Base-by-base conservation (phyloP, 495 filamentous ascomycete genomes). In the Penicillium chermesinum region DNA sequence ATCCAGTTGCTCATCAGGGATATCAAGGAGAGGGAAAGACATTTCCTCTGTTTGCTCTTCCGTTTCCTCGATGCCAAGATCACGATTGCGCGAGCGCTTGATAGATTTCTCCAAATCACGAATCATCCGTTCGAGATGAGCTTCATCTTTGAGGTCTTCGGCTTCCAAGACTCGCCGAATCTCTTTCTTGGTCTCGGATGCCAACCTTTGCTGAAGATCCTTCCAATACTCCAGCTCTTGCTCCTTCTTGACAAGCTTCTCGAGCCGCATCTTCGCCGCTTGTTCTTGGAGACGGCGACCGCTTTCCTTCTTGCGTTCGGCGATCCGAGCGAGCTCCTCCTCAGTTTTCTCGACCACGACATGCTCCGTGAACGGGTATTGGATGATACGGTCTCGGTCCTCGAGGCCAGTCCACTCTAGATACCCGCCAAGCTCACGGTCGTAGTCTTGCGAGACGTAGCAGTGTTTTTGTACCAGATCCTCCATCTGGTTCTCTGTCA, bases 221-320 rank as follows among this genome's bases (percentile, higher is more conserved):
- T 87, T 88, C 73, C 89, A 96, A 63, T 94, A 96, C 48, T 95
- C 91, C 12, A 97, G 69, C 57, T 97, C 91, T 62, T 95, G 82
- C 66, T 98, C 93, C 66, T 96, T 97, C 57, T 86, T 86, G 59
- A 96, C 87, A 17, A 98, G 72, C 65, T 94, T 90, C 37, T 98
- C 94, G 4, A 98, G 68, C 14, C 93, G 80, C 86, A 95, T 95
- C 63, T 94, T 96, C 2, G 93, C 91, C 0, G 93, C 94, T 61
- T 98, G 93, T 57, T 96, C 93, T 61, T 98, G 93, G 15, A 98
- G 65, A 25, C 94, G 75, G 41, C 91, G 79, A 1, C 93, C 93
- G 55, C 88, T 89, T 66, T 97, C 93, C 58, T 91, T 91, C 58
- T 91, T 86, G 59, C 88, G 81, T 69, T 98, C 93, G 12, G 89